Conservation (phyloP, 2,329 filamentous ascomycete genomes). For the Cercospora nicotianae region DNA sequence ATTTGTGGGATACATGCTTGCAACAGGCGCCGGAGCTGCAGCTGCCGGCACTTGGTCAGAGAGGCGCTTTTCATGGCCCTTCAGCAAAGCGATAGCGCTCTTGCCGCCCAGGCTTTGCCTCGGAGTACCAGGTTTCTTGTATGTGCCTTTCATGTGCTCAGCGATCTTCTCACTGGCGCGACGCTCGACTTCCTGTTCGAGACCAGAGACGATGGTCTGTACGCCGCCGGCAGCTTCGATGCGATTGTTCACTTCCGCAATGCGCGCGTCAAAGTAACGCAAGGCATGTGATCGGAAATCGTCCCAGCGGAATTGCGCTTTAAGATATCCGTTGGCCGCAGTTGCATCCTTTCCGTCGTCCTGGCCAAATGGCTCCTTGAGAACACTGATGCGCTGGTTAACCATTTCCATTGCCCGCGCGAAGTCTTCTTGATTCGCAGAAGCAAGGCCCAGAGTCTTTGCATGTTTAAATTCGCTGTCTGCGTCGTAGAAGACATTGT, state of each 20-base stretch:
- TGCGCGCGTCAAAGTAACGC: conserved; percentile 29
- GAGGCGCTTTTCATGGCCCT: conserved; percentile 20
- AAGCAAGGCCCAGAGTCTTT: conserved; percentile 18
- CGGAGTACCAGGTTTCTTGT: conserved; percentile 26
- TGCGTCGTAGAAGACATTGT: conserved; percentile 31
- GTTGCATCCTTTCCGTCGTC: conserved; percentile 25
- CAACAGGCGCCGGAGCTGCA: conserved; percentile 20
- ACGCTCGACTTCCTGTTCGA: conserved; percentile 36
- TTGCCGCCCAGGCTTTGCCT: conserved; percentile 25
- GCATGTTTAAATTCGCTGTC: conserved; percentile 25
- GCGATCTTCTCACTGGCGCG: conserved; percentile 22
- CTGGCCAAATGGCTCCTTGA: conserved; percentile 21
- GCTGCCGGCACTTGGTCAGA: conserved; percentile 9
- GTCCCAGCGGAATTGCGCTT: conserved; percentile 52
- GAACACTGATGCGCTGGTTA: conserved; percentile 15
- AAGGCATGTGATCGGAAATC: conserved; percentile 45
- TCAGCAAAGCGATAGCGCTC: conserved; percentile 23
- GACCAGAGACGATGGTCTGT: conserved; percentile 38
- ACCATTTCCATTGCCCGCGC: conserved; percentile 24
- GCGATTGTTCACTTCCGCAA: conserved; percentile 46
- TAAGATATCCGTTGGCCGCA: conserved; percentile 48
- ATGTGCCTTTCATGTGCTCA: conserved; percentile 21
- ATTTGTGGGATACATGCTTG: conserved; percentile 18
- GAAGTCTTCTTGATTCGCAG: conserved; percentile 14
- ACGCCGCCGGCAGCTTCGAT: conserved; percentile 49